Conservation (phyloP, 768 basidiomycete genomes). For the Hericium coralloides region DNA sequence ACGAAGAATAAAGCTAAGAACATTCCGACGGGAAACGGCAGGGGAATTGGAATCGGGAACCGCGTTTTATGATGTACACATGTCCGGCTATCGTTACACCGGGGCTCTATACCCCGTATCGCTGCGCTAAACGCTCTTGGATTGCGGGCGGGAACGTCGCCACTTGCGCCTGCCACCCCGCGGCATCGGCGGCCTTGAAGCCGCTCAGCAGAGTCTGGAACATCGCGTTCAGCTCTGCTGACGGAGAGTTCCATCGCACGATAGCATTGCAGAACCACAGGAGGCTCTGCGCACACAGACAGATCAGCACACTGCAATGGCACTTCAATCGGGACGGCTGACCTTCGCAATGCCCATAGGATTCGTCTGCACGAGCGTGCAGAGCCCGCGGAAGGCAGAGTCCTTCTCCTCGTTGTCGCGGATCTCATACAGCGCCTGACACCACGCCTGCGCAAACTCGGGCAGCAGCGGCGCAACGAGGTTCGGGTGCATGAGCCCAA, state of each 20-base stretch:
- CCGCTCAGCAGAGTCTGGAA: slow-evolving; percentile 85
- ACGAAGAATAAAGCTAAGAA: background rate
- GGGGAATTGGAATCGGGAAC: background rate
- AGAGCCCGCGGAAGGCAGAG: slow-evolving; percentile 95
- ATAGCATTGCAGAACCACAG: slow-evolving; percentile 99
- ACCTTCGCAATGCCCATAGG: slow-evolving; percentile 92
- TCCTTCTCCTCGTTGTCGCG: slow-evolving; percentile 99
- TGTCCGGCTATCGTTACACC: too few relatives aligned
- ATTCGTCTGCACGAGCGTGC: slow-evolving; percentile 90
- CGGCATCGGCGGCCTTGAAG: slow-evolving; percentile 82
- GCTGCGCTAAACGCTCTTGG: slow-evolving; percentile 75
- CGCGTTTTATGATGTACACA: background rate
- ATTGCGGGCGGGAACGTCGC: slow-evolving; percentile 80
- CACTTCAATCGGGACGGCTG: slow-evolving; percentile 17
- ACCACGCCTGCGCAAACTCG: slow-evolving; percentile 94
- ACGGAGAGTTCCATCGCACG: slow-evolving; percentile 90
- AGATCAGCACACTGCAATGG: slow-evolving; percentile 18
- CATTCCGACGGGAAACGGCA: too few relatives aligned
- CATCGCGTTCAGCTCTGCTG: slow-evolving; percentile 86
- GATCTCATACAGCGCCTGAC: slow-evolving; percentile 94
- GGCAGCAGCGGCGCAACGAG: slow-evolving; percentile 84
- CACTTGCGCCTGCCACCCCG: slow-evolving; percentile 81
- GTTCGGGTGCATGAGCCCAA: slow-evolving; percentile 86
- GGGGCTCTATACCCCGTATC: slow-evolving; percentile 58
- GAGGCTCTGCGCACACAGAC: slow-evolving; percentile 53